Conservation (phyloP, 305 asterid genomes). For the Rubia balearica region DNA sequence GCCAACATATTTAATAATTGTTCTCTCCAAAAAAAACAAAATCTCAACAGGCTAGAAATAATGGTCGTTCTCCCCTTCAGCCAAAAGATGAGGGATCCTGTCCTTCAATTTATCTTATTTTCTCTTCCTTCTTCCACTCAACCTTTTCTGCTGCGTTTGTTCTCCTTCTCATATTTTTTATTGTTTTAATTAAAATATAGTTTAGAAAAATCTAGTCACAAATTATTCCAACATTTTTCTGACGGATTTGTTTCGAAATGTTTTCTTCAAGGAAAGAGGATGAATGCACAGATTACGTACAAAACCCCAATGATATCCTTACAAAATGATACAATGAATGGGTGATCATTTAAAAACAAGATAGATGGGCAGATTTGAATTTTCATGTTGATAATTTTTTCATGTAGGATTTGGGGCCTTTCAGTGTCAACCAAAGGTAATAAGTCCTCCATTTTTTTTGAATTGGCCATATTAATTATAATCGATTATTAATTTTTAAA, state of each 20-base stretch:
- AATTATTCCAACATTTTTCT: too few species aligned
- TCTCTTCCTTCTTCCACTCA: not conserved
- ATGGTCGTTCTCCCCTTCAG: not conserved
- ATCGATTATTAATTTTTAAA: too few species aligned
- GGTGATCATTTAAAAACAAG: not conserved
- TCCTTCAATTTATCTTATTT: not conserved
- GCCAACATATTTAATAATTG: not conserved
- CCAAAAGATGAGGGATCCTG: not conserved
- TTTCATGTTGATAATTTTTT: too few species aligned
- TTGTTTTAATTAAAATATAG: not conserved
- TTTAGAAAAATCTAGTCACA: not conserved
- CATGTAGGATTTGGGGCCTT: too few species aligned
- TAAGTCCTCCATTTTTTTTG: too few species aligned
- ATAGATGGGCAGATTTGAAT: not conserved
- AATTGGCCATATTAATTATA: too few species aligned
- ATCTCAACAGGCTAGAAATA: not conserved
- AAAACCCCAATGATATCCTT: not conserved
- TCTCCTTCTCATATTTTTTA: not conserved
- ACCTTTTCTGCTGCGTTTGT: not conserved
- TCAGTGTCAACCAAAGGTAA: too few species aligned
- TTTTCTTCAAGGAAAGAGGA: too few species aligned
- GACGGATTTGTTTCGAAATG: not conserved
- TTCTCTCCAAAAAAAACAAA: too few species aligned
- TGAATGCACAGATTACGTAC: not conserved
- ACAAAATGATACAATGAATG: not conserved